Percentiles rank a stretch among this genome's conserved stretches.
phyloP scores from a whole-genome alignment of 139 green algal genomes.

The Micractinium conductrix region DNA sequence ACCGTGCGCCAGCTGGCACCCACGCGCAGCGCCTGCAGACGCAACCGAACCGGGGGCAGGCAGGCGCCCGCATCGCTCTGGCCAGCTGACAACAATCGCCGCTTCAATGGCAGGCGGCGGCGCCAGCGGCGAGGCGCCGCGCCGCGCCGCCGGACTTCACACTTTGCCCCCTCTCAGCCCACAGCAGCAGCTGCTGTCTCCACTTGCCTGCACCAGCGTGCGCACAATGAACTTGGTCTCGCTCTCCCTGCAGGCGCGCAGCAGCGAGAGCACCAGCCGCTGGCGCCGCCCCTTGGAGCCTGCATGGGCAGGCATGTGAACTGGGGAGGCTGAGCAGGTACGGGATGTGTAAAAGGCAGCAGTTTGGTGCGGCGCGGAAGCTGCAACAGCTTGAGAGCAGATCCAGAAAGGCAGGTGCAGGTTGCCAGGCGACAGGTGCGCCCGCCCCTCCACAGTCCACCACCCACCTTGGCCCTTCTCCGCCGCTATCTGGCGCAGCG shows the following conservation, averaged over 20 bases:
- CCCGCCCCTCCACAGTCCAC: neutral
- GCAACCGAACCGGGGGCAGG: too few species aligned
- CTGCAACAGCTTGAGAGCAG: too few species aligned
- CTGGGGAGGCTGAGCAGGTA: neutral
- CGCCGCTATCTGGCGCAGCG: constrained; percentile 58
- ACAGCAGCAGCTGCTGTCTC: too few species aligned
- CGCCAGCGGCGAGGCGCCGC: too few species aligned
- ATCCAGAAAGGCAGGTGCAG: neutral
- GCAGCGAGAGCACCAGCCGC: constrained; percentile 61
- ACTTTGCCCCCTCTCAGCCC: too few species aligned
- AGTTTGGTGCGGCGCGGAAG: neutral
- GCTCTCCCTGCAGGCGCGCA: constrained; percentile 65
- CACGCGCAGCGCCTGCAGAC: constrained; percentile 81
- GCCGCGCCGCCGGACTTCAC: too few species aligned
- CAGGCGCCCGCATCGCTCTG: too few species aligned
- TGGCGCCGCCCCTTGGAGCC: constrained; percentile 55
- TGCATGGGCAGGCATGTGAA: neutral
- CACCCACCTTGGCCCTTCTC: constrained; percentile 52
- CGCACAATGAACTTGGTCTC: constrained; percentile 83
- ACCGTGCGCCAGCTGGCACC: constrained; percentile 87
- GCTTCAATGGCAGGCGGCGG: too few species aligned
- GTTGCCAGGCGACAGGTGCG: neutral
- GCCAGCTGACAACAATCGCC: too few species aligned
- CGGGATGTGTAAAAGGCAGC: neutral
- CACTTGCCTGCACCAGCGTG: constrained; percentile 63